A percentile compares a stretch with the other conserved stretches of the same genome.
These are phyloP conservation scores for Morella rubra DNA, from an alignment of 306 rosid genomes.

Conservation along the genomic window DNA sequence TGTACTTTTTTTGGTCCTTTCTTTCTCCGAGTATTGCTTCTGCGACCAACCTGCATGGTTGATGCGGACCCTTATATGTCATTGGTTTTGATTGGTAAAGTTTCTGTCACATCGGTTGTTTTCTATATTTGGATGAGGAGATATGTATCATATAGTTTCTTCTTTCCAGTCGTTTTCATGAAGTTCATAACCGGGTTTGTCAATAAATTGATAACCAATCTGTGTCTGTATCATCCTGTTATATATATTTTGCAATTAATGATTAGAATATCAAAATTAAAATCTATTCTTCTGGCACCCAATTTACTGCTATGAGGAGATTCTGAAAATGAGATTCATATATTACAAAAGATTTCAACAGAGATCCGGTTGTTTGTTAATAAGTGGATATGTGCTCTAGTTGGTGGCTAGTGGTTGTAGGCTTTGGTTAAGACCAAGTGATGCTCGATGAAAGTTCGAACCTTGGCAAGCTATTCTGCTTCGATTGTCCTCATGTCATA, in stretches of 20 bases:
- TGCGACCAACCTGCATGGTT: slow-evolving; percentile 27
- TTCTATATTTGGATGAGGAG: too few species aligned
- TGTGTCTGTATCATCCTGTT: background rate
- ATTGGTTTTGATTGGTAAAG: slow-evolving; percentile 23
- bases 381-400: too few species aligned
- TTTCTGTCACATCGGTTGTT: background rate
- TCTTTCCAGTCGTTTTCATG: background rate
- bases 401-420: too few species aligned
- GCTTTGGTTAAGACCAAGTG: too few species aligned
- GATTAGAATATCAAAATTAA: background rate
- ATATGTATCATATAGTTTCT: slow-evolving; percentile 14
- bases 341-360: too few species aligned
- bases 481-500: too few species aligned
- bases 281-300: too few species aligned
- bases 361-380: too few species aligned
- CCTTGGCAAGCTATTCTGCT: too few species aligned
- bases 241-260: background rate
- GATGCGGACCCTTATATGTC: slow-evolving; percentile 27
- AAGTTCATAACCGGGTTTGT: background rate
- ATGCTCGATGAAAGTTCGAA: too few species aligned
- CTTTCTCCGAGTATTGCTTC: slow-evolving; percentile 12
- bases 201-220: background rate
- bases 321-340: too few species aligned
- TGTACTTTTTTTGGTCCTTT: slow-evolving; percentile 17
- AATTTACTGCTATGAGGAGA: too few species aligned